Base-by-base conservation (phyloP, 2,329 filamentous ascomycete genomes). In the Sarocladium brachiariae region DNA sequence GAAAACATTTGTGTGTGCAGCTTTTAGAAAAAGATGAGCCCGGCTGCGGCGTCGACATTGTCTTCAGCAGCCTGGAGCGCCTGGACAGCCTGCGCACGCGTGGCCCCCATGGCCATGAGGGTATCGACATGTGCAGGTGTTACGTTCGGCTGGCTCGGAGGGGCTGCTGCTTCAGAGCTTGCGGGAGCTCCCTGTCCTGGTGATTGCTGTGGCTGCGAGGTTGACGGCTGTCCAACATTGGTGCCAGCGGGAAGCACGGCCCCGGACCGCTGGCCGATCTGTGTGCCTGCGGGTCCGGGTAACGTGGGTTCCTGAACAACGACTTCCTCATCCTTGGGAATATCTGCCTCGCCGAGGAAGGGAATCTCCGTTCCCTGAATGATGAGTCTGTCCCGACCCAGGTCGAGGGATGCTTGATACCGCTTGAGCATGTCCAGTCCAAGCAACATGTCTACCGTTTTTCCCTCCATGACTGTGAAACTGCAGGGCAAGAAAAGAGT, bases 391-490 rank as follows among this genome's bases (percentile, higher is more conserved):
- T 93, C 89, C 61, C 85, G 86, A 56, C 83, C 79, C 11, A 99
- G 77, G 65, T 99, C 93, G 61, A 99, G 92, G 59, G 80, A 87
- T 31, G 92, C 93, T 68, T 96, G 92, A 68, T 97, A 91, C 34
- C 93, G 83, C 71, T 95, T 96, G 54, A 99, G 77, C 89, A 99
- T 99, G 67, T 99, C 93, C 37, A 99, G 73, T 3, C 93, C 93
- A 11, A 99, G 80, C 2, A 99, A 78, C 16, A 99, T 76, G 65
- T 97, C 93, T 21, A 99, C 93, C 49, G 89, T 84, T 69, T 97
- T 99, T 56, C 93, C 93, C 71, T 99, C 93, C 93, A 99, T 99
- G 63, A 99, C 93, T 2, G 93, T 99, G 67, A 99, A 99, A 53
- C 90, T 93, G 71, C 91, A 97, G 2, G 92, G 86, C 58, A 99